Base-by-base conservation (phyloP, 1,139 yeast genomes). In the Blastobotrys malaysiensis region DNA sequence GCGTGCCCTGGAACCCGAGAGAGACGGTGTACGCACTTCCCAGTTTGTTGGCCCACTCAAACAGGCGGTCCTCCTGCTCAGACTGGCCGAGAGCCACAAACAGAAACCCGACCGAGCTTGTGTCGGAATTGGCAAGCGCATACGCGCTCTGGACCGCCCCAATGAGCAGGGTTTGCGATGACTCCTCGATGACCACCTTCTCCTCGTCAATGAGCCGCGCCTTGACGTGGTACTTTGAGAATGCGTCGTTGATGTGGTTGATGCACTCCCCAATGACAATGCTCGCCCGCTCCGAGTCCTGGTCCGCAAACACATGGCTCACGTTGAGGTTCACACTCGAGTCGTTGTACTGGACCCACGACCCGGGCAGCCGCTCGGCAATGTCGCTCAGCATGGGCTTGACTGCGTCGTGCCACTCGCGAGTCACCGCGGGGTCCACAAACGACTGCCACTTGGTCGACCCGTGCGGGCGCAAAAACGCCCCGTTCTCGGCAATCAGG, bases 401-500 rank as follows among this genome's bases (percentile, higher is more conserved):
- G 9, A 84, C 82, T 52, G 80, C 78, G 1, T 79, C 77, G 69
- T 86, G 82, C 88, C 96, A 88, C 9, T 71, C 69, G 39, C 73
- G 68, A 59, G 77, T 71, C 14, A 63, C 63, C 1, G 69, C 67
- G 55, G 78, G 78, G 54, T 83, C 82, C 20, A 81, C 80, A 47
- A 88, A 73, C 2, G 87, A 77, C 39, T 81, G 71, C 97, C 97
- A 91, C 14, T 74, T 72, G 22, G 50, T 52, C 4, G 21, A n/a
- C 9, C 63, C 64, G 47, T 57, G 69, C 1, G 78, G 78, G 27
- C 81, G 77, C 22, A 85, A 65, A 60, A 75, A 84, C 1, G 90
- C 95, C 43, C 98, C 98, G 66, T 86, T 84, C 69, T 91, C 98
- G 0, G 97, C 96, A 60, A 91, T 83, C 52, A 91, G 74, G 0